Percentiles rank a stretch among this genome's conserved stretches.
Evolutionary conservation across 108 stramenopile species (phyloP).

Genomic region (Epithemia pelagica): DNA sequence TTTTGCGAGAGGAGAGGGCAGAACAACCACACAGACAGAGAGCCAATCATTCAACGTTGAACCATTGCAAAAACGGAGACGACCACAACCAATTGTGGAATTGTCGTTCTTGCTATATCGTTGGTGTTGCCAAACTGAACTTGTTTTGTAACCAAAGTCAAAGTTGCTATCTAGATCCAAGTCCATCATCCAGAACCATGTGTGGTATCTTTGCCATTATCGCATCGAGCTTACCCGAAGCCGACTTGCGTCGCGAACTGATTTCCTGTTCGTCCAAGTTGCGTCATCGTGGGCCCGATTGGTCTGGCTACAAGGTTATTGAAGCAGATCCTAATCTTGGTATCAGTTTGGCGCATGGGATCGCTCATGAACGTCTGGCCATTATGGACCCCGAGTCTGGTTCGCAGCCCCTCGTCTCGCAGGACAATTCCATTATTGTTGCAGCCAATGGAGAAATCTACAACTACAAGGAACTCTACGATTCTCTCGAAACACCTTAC

Average conservation of each 20-base stretch:
- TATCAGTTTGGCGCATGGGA: slow-evolving; percentile 69
- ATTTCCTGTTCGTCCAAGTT: slow-evolving; percentile 84
- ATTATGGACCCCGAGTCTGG: slow-evolving; percentile 98
- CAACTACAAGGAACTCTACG: slow-evolving; percentile 96
- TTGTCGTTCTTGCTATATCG: no score
- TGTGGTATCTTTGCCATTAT: slow-evolving; percentile 98
- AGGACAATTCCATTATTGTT: slow-evolving; percentile 77
- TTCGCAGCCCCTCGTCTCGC: slow-evolving; percentile 86
- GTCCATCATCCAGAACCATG: slow-evolving; percentile 40
- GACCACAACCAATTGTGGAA: no score
- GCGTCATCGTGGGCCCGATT: slow-evolving; percentile 97
- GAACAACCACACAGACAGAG: no score
- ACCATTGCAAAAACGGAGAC: no score
- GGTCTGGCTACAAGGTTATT: slow-evolving; percentile 91
- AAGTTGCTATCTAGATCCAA: no score
- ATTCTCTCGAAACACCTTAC: slow-evolving; percentile 53
- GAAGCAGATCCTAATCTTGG: slow-evolving; percentile 26
- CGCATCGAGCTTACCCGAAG: slow-evolving; percentile 74
- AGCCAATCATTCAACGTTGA: no score
- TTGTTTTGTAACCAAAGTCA: no score
- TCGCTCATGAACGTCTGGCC: slow-evolving; percentile 96
- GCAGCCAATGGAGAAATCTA: slow-evolving; percentile 99
- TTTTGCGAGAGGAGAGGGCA: no score
- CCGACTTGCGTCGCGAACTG: slow-evolving; percentile 80
- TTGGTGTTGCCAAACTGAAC: no score